Conservation (phyloP, 306 rosid genomes). For the Glycine latifolia region DNA sequence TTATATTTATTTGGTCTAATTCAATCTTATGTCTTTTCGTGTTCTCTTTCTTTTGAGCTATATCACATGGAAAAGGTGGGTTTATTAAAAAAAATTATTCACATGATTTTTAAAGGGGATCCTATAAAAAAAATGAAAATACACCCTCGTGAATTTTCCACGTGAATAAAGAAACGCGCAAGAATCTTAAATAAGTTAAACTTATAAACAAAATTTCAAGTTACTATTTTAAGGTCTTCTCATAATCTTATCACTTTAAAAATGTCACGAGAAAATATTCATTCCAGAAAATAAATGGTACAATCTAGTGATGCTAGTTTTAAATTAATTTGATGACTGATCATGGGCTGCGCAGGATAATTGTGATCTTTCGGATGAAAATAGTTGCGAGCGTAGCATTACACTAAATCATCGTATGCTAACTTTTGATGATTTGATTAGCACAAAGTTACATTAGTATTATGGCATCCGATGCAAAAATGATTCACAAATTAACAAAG, state of each 20-base stretch:
- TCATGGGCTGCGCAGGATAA: neutral
- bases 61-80: neutral
- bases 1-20: too few species aligned
- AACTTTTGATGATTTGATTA: conserved; percentile 40
- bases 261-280: neutral
- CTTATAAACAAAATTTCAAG: too few species aligned
- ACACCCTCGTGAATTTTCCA: too few species aligned
- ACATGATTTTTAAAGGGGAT: too few species aligned
- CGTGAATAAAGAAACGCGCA: too few species aligned
- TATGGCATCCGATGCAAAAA: conserved; percentile 39
- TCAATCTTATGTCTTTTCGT: too few species aligned
- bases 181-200: too few species aligned
- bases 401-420: conserved; percentile 24
- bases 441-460: conserved; percentile 50
- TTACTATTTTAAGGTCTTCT: too few species aligned
- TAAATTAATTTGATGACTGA: neutral
- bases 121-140: too few species aligned
- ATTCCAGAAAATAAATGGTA: neutral
- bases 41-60: too few species aligned
- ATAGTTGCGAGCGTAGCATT: conserved; percentile 12
- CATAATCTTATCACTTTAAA: neutral
- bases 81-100: neutral
- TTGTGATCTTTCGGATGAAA: conserved; percentile 19
- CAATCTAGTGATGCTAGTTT: conserved; percentile 3
- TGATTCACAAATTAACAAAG: conserved; percentile 42